Base-by-base conservation (phyloP, 768 basidiomycete genomes). In the Filobasidium floriforme region DNA sequence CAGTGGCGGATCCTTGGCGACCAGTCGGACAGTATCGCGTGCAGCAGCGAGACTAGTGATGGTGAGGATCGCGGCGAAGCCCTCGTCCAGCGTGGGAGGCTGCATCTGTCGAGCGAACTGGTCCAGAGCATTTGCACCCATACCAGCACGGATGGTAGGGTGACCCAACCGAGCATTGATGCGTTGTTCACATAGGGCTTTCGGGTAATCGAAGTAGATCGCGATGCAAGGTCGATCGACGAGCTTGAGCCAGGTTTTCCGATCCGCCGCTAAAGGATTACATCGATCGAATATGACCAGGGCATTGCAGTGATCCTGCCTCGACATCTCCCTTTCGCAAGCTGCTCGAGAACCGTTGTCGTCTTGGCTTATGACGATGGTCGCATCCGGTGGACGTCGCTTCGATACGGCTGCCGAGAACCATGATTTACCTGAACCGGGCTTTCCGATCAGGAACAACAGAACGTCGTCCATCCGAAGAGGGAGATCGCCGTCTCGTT, bases 371-470 rank as follows among this genome's bases (percentile, higher is more conserved):
- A 83, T 84, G 51, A 86, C 81, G 44, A 77, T 73, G 9, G 71
- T 77, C 83, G 83, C 85, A 0, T 76, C 75, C 3, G 67, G 69
- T 3, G 81, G 79, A 62, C 84, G 79, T 15, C 85, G 79, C 1
- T 81, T 80, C 0, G 82, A 69, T 24, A 86, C 74, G 0, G 82
- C 78, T n/a, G 80, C 79, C 0, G 82, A 79, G 62, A 86, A 80
- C 81, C 82, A 84, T 0, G 84, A 83, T 73, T 86, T 86, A 26
- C 85, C 85, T 0, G 85, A 83, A 1, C 85, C 86, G 1, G 85
- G 85, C 1, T 86, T 81, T 9, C 86, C 85, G 7, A 86, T 84
- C n/a, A 86, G 76, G 14, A 86, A 64, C 71, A 85, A 78, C 7
- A 87, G 73, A 26, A 28, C 26, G 54, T 4, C 7, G 64, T 85